Percentiles rank a stretch among this genome's conserved stretches.
These are phyloP conservation scores for Tolypocladium pustulatum DNA, from an alignment of 2,329 filamentous ascomycete genomes.

Conservation along the genomic window DNA sequence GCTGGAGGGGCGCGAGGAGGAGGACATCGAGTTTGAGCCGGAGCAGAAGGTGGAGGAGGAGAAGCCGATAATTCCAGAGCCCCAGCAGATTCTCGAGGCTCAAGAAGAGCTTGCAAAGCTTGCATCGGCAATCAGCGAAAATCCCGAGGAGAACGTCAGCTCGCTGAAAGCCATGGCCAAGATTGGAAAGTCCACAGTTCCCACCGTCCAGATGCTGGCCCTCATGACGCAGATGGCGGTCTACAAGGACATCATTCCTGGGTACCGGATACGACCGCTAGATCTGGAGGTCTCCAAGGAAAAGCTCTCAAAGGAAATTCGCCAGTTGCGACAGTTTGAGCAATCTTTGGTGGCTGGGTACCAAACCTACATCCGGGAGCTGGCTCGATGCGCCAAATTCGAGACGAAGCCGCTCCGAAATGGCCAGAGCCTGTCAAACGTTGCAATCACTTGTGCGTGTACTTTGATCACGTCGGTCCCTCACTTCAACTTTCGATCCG, in stretches of 20 bases:
- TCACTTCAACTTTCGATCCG: slow-evolving; percentile 92
- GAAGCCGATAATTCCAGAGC: slow-evolving; percentile 57
- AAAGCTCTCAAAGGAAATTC: slow-evolving; percentile 87
- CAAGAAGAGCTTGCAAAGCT: slow-evolving; percentile 88
- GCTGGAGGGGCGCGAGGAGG: slow-evolving; percentile 50
- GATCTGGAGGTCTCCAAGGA: slow-evolving; percentile 63
- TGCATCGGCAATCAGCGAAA: slow-evolving; percentile 73
- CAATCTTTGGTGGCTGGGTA: slow-evolving; percentile 80
- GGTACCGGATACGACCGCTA: slow-evolving; percentile 82
- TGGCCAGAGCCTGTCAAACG: slow-evolving; percentile 47
- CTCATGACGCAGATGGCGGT: slow-evolving; percentile 80
- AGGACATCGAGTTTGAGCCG: slow-evolving; percentile 36
- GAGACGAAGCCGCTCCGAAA: slow-evolving; percentile 28
- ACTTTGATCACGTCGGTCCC: slow-evolving; percentile 71
- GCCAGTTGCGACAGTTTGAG: slow-evolving; percentile 72
- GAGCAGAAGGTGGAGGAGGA: slow-evolving; percentile 38
- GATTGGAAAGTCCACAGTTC: slow-evolving; percentile 58
- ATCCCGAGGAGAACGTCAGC: slow-evolving; percentile 80
- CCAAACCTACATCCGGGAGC: slow-evolving; percentile 69
- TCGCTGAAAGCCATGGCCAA: slow-evolving; percentile 69
- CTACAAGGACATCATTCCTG: slow-evolving; percentile 93
- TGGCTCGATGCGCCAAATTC: slow-evolving; percentile 56
- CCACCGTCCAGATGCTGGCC: slow-evolving; percentile 73
- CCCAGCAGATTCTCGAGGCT: slow-evolving; percentile 72
- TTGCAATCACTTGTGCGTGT: slow-evolving; percentile 81